phyloP scores from a whole-genome alignment of 2,329 filamentous ascomycete genomes.

The Metarhizium robertsii region DNA sequence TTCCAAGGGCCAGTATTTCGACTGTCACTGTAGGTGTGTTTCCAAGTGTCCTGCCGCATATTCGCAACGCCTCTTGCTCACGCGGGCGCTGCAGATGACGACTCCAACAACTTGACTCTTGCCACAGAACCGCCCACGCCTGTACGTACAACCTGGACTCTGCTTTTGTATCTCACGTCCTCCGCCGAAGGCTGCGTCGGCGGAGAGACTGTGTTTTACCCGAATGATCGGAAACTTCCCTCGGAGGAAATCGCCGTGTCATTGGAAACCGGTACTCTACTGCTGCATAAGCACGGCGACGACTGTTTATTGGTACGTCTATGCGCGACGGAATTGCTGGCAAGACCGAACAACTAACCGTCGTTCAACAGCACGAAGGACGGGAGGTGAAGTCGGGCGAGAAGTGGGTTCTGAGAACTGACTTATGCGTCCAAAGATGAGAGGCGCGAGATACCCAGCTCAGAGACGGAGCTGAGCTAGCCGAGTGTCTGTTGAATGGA shows the following conservation, averaged over 20 bases:
- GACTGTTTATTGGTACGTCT: constrained; percentile 67
- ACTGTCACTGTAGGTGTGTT: constrained; percentile 68
- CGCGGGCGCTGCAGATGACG: constrained; percentile 56
- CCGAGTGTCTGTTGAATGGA: not conserved
- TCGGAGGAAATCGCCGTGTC: constrained; percentile 61
- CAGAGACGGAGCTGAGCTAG: not conserved
- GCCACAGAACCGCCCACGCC: constrained; percentile 20
- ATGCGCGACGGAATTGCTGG: not conserved
- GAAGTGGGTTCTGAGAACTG: constrained; percentile 86
- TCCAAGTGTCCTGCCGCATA: not conserved
- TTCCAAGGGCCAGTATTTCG: constrained; percentile 78
- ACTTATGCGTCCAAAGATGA: constrained; percentile 58
- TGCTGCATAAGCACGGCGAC: constrained; percentile 82
- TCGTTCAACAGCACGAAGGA: constrained; percentile 59
- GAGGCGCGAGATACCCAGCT: not conserved
- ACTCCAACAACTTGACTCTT: constrained; percentile 65
- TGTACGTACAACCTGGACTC: constrained; percentile 72
- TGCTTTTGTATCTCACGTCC: constrained; percentile 79
- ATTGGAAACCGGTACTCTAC: constrained; percentile 73
- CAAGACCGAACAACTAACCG: constrained; percentile 13
- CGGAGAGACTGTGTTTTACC: constrained; percentile 89
- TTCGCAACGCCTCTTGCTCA: not conserved
- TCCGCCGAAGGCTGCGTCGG: constrained; percentile 65
- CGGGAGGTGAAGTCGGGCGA: constrained; percentile 69
- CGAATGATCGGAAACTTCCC: constrained; percentile 47